Base-by-base conservation (phyloP, 257 asterid species). In the Solanum sejunctum region DNA sequence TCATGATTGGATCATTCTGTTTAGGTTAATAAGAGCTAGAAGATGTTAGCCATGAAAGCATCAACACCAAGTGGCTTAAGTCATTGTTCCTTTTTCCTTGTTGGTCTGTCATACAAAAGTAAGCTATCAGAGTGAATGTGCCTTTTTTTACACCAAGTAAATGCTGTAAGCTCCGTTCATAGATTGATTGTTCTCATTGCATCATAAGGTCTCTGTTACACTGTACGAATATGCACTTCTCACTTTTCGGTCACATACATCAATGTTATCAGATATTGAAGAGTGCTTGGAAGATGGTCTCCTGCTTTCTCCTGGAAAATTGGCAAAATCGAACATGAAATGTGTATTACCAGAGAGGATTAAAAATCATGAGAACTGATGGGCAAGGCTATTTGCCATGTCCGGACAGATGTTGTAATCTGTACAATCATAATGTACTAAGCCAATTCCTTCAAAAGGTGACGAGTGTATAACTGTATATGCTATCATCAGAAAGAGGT, bases 21-120 rank as follows among this genome's bases (percentile, higher is more conserved):
- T 69, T 69, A 39, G 52, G 78, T 17, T 69, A 5, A 16, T 69
- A 69, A 39, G 77, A 69, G 51, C 52, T 36, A 69, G 77, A 39
- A 17, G 52, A 43, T 71, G 41, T 32, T 51, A 60, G 63, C 63
- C 51, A 80, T 28, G 88, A 85, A 85, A 80, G 66, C 66, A 36
- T 57, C 77, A 69, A 54, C 55, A 56, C 81, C 83, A 81, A 81
- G 81, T 85, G 85, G 85, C 82, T 85, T 56, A 85, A 72, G 79
- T 61, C 56, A 55, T 3, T 82, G 56, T 58, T 82, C 84, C 85
- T 69, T 69, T 80, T 64, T 69, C 36, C 61, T 80, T 43, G 21
- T 45, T 85, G 84, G 54, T 82, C 71, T 54, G 82, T 80, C 79
- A 66, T 85, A 64, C 71, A 79, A 80, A 85, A 80, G 82, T 85